These are phyloP conservation scores for Xylariaceae sp. DNA, from an alignment of 2,329 filamentous ascomycete species.

Conservation along the genomic window DNA sequence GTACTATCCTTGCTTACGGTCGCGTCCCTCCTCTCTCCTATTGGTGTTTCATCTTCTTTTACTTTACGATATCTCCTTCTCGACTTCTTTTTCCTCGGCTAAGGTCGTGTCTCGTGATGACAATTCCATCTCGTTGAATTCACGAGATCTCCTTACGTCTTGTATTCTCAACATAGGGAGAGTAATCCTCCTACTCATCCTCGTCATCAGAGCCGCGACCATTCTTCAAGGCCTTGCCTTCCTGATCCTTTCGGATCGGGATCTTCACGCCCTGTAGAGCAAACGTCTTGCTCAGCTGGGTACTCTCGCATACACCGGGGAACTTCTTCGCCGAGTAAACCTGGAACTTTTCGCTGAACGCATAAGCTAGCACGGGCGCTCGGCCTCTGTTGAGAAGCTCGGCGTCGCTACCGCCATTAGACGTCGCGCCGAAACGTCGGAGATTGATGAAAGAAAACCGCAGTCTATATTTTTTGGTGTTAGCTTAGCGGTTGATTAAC, in stretches of 20 bases:
- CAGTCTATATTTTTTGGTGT: conserved; percentile 38
- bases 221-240: conserved; percentile 41
- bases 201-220: conserved; percentile 43
- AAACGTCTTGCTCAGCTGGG: conserved; percentile 84
- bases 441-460: conserved; percentile 81
- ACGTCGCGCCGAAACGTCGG: conserved; percentile 43
- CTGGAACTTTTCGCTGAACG: conserved; percentile 83
- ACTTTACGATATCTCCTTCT: too few relatives aligned
- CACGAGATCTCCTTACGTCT: neutral
- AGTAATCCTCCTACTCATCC: conserved; percentile 37
- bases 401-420: conserved; percentile 36
- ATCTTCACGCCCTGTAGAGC: conserved; percentile 94
- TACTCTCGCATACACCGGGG: conserved; percentile 93
- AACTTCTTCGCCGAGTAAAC: conserved; percentile 98
- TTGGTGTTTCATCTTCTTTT: too few relatives aligned
- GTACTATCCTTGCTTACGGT: too few relatives aligned
- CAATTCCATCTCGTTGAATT: neutral
- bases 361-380: conserved; percentile 76
- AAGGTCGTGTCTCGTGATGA: too few relatives aligned
- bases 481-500: conserved; percentile 5
- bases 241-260: conserved; percentile 78
- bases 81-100: too few relatives aligned
- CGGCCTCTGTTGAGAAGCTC: conserved; percentile 63
- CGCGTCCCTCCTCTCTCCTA: too few relatives aligned
- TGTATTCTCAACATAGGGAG: too few relatives aligned